phyloP scores from a whole-genome alignment of 1,139 yeast species.

The Debaryomyces sp. region DNA sequence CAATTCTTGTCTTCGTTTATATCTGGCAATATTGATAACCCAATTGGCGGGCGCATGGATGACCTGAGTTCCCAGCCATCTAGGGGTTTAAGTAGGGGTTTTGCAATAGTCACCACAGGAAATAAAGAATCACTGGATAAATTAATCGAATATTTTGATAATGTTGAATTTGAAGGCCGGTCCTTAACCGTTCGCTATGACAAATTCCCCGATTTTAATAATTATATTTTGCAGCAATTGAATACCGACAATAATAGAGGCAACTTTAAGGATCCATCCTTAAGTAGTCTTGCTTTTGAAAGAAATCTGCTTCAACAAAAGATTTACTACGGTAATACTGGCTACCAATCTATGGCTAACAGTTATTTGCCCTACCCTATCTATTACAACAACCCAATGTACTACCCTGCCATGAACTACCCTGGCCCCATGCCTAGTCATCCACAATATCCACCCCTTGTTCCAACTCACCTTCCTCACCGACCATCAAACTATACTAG shows the following conservation, averaged over 20 bases:
- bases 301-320: conserved; percentile 38
- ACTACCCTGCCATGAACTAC: conserved; percentile 2
- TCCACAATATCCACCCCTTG: not conserved
- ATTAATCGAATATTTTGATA: conserved; percentile 54
- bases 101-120: conserved; percentile 64
- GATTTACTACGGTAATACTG: conserved; percentile 28
- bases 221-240: conserved; percentile 34
- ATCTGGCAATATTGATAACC: not conserved
- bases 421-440: not conserved
- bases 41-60: not conserved
- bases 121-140: conserved; percentile 50
- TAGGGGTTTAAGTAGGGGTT: conserved; percentile 49
- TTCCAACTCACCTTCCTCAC: not conserved
- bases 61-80: not conserved
- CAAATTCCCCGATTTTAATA: conserved; percentile 45
- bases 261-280: conserved; percentile 10
- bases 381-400: conserved; percentile 8
- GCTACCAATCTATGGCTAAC: conserved; percentile 2
- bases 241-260: conserved; percentile 18
- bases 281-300: conserved; percentile 37
- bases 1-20: conserved; percentile 12
- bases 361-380: conserved; percentile 10
- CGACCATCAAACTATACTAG: not conserved
- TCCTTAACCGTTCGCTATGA: conserved; percentile 63
- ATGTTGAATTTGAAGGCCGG: conserved; percentile 58